These are phyloP conservation scores for Acephala macrosclerotiorum DNA, from an alignment of 2,329 filamentous ascomycete species.

Conservation along the genomic window DNA sequence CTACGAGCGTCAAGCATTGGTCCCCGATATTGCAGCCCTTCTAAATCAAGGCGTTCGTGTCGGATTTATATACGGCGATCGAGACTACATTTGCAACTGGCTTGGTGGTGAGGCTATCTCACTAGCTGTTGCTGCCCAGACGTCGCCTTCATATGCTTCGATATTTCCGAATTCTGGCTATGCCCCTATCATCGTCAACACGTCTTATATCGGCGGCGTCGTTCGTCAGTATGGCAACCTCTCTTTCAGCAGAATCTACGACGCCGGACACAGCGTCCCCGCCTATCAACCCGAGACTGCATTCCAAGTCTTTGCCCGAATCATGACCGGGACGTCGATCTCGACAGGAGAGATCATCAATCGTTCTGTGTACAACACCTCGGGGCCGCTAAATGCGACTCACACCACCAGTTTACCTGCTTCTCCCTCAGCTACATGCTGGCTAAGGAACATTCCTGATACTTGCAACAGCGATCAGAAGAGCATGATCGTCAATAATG, in stretches of 20 bases:
- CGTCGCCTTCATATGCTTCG: conserved; percentile 54
- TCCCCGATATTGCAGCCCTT: conserved; percentile 65
- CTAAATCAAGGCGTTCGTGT: conserved; percentile 70
- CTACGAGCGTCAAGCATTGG: conserved; percentile 67
- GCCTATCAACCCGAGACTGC: conserved; percentile 62
- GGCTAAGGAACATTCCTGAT: conserved; percentile 60
- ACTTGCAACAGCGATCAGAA: conserved; percentile 62
- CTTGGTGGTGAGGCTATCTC: conserved; percentile 79
- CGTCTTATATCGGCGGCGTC: conserved; percentile 71
- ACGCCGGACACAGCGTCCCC: conserved; percentile 70
- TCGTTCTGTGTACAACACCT: conserved; percentile 60
- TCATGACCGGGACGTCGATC: conserved; percentile 59
- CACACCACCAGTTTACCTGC: conserved; percentile 59
- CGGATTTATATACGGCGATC: conserved; percentile 73
- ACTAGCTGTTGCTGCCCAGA: conserved; percentile 62
- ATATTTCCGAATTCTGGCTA: conserved; percentile 74
- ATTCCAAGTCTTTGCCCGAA: conserved; percentile 64
- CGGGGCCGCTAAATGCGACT: conserved; percentile 64
- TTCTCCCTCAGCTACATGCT: conserved; percentile 63
- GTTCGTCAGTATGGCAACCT: conserved; percentile 81
- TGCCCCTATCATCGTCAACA: conserved; percentile 73
- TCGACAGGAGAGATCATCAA: conserved; percentile 59
- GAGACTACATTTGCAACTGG: conserved; percentile 72
- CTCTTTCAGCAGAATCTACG: conserved; percentile 71
- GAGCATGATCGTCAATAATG: conserved; percentile 53